phyloP scores from a whole-genome alignment of 495 filamentous ascomycete genomes.

The Aspergillus nidulans region DNA sequence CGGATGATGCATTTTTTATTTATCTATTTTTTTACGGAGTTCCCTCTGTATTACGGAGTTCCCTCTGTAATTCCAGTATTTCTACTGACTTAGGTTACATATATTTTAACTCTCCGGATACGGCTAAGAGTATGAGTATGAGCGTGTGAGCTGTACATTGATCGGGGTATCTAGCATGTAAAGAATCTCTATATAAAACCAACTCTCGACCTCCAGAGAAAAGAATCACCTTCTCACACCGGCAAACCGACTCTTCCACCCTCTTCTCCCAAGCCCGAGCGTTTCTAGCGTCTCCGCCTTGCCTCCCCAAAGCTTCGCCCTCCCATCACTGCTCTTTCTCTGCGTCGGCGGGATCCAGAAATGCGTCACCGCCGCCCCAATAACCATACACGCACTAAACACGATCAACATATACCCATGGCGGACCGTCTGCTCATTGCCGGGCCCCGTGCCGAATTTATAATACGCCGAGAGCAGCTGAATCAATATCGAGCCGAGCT shows the following conservation, averaged over 20 bases:
- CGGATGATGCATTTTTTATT: slow-evolving; percentile 45
- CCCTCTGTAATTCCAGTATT: no score
- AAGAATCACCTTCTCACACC: slow-evolving; percentile 3
- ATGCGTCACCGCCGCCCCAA: slow-evolving; percentile 43
- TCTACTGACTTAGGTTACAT: no score
- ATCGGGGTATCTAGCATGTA: no score
- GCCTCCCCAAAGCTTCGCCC: slow-evolving; percentile 34
- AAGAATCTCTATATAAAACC: background rate
- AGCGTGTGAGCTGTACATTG: no score
- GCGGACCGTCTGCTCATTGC: slow-evolving; percentile 29
- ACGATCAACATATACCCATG: slow-evolving; percentile 43
- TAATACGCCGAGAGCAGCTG: slow-evolving; percentile 49
- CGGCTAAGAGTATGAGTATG: no score
- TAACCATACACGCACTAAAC: slow-evolving; percentile 43
- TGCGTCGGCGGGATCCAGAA: slow-evolving; percentile 42
- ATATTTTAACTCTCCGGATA: no score
- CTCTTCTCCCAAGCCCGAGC: slow-evolving; percentile 35
- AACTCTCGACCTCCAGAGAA: background rate
- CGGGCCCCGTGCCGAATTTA: slow-evolving; percentile 31
- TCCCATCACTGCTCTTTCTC: slow-evolving; percentile 25
- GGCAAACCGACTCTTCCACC: slow-evolving; percentile 36
- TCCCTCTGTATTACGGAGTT: no score
- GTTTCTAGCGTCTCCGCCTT: slow-evolving; percentile 40
- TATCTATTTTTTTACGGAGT: background rate
- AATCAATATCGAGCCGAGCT: slow-evolving; percentile 55